These are phyloP conservation scores for Physaria fendleri DNA, from an alignment of 345 rosid species.

Conservation along the genomic window DNA sequence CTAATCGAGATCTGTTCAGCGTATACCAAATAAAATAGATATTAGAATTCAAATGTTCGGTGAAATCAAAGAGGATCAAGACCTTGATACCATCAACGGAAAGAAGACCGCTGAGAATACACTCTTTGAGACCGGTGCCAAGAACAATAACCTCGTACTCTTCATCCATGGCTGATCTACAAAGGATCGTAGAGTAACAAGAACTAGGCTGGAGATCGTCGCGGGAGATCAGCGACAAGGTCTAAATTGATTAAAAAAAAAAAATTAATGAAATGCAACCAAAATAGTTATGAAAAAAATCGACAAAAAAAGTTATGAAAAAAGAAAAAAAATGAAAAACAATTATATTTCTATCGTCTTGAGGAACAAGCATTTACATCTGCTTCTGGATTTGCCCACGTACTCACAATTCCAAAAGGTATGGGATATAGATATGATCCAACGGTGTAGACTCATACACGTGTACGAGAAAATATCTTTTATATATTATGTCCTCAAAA, in stretches of 20 bases:
- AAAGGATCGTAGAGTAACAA: neutral
- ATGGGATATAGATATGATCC: neutral
- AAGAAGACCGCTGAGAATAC: slow-evolving; percentile 93
- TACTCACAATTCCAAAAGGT: neutral
- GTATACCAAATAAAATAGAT: neutral
- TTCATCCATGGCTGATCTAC: slow-evolving; percentile 61
- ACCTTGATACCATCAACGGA: slow-evolving; percentile 95
- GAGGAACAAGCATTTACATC: slow-evolving; percentile 2
- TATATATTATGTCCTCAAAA: neutral
- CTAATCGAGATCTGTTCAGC: slow-evolving; percentile 14
- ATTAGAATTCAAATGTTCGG: neutral
- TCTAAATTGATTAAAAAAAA: slow-evolving; percentile 3
- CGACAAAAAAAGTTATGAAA: neutral
- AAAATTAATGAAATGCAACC: neutral
- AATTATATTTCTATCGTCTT: neutral
- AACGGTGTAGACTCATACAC: neutral
- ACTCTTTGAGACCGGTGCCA: slow-evolving; percentile 91
- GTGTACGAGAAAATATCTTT: neutral
- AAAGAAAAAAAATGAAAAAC: neutral
- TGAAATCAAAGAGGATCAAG: neutral
- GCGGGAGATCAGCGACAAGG: neutral
- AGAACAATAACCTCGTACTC: slow-evolving; percentile 88
- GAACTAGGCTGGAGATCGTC: slow-evolving; percentile 16
- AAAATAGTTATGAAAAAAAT: neutral
- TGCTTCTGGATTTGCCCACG: slow-evolving; percentile 13